A percentile compares a stretch with the other conserved stretches of the same genome.
Conservation (phyloP, 163 green algal species). For the Chlorella variabilis region DNA sequence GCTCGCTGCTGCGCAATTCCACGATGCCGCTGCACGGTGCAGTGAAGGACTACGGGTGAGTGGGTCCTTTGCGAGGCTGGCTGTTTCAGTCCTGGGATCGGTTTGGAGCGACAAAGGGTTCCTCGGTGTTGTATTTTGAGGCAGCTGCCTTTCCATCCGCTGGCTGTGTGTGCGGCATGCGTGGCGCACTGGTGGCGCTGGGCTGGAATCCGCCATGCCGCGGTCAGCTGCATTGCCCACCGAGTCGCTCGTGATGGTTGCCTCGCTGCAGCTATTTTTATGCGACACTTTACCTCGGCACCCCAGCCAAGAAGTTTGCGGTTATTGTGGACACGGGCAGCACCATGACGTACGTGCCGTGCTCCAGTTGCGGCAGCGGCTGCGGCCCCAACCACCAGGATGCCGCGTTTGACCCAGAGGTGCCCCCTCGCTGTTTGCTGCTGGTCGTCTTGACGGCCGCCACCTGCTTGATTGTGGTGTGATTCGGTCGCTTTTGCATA, state of each 20-base stretch:
- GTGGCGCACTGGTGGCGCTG: no score
- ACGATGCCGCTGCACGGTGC: conserved; percentile 66
- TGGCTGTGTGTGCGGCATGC: no score
- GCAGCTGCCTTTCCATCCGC: no score
- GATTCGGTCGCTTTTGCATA: no score
- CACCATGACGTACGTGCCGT: conserved; percentile 96
- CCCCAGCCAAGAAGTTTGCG: conserved; percentile 75
- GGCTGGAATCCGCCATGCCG: no score
- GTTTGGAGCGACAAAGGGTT: no score
- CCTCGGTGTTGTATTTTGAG: no score
- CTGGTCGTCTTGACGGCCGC: no score
- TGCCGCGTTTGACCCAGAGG: conserved; percentile 72
- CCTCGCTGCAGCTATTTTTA: conserved; percentile 89
- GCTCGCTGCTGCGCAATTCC: conserved; percentile 50
- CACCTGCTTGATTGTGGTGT: no score
- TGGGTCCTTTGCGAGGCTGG: no score
- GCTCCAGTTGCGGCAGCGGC: conserved; percentile 69
- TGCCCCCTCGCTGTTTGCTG: conserved; percentile 45
- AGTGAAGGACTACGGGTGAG: conserved; percentile 65
- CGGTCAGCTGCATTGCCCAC: background rate
- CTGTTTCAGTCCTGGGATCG: no score
- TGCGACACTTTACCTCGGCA: conserved; percentile 81
- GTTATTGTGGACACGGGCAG: conserved; percentile 96
- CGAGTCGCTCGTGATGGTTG: background rate
- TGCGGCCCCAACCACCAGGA: conserved; percentile 83